phyloP scores from a whole-genome alignment of 2,329 filamentous ascomycete genomes.

The Saccharata proteae region DNA sequence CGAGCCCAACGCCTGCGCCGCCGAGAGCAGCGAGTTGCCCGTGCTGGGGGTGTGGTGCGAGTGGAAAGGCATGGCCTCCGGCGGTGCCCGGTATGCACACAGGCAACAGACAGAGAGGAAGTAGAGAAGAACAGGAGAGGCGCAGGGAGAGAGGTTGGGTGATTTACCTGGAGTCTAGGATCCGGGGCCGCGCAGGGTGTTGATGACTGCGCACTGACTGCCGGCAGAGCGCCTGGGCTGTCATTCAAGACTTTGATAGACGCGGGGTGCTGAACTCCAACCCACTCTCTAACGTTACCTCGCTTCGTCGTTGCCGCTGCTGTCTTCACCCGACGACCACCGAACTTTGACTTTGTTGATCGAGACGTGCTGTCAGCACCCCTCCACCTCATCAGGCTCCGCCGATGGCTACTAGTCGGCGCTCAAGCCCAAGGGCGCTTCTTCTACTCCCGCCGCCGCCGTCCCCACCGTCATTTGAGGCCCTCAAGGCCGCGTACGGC shows the following conservation, averaged over 20 bases:
- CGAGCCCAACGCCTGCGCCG: slow-evolving; percentile 34
- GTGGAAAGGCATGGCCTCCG: slow-evolving; percentile 24
- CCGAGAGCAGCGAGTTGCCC: slow-evolving; percentile 32
- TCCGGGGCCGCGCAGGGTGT: too few relatives aligned
- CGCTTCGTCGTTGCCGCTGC: too few relatives aligned
- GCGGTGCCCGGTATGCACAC: slow-evolving; percentile 6
- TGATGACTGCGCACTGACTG: too few relatives aligned
- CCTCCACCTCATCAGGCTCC: slow-evolving; percentile 9
- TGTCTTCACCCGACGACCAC: too few relatives aligned
- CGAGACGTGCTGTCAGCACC: too few relatives aligned
- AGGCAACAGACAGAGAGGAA: too few relatives aligned
- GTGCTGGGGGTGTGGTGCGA: slow-evolving; percentile 14
- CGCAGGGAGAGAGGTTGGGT: slow-evolving; percentile 1
- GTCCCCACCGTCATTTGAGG: slow-evolving; percentile 24
- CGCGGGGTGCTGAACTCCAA: too few relatives aligned
- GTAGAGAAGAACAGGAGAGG: slow-evolving; percentile 1
- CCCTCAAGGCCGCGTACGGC: slow-evolving; percentile 31
- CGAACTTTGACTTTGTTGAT: too few relatives aligned
- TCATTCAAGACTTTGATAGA: too few relatives aligned
- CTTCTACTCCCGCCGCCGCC: slow-evolving; percentile 35
- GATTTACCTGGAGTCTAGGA: slow-evolving; percentile 7
- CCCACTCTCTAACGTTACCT: too few relatives aligned
- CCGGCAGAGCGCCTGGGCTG: too few relatives aligned
- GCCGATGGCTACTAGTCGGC: too few relatives aligned
- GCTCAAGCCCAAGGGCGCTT: slow-evolving; percentile 13